A percentile compares a stretch with the other conserved stretches of the same genome.
These are phyloP conservation scores for Podaxis sp. DNA, from an alignment of 768 basidiomycete species.

Conservation along the genomic window DNA sequence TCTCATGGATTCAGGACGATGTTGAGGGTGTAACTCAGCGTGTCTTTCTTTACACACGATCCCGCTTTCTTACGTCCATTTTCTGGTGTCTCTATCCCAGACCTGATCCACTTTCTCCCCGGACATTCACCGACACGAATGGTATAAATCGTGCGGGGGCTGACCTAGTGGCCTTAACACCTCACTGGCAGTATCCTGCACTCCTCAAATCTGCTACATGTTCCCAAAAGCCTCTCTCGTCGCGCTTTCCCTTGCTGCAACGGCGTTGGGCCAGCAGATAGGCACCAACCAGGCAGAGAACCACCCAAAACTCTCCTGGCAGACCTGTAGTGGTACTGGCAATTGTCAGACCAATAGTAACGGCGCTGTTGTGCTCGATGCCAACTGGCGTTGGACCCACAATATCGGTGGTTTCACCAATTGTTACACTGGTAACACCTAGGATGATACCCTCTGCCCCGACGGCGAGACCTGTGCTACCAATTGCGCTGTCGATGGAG, in stretches of 20 bases:
- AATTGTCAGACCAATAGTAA: slow-evolving; percentile 32
- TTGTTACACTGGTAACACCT: slow-evolving; percentile 53
- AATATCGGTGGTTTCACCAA: slow-evolving; percentile 34
- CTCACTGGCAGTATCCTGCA: background rate
- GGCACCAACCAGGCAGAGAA: slow-evolving; percentile 44
- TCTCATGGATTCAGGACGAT: slow-evolving; percentile 1
- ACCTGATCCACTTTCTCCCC: background rate
- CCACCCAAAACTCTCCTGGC: slow-evolving; percentile 42
- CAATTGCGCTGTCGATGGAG: slow-evolving; percentile 44
- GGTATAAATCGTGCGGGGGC: slow-evolving; percentile 1
- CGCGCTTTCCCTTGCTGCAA: slow-evolving; percentile 22
- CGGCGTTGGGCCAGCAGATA: slow-evolving; percentile 41
- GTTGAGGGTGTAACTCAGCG: background rate
- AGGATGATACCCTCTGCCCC: slow-evolving; percentile 52
- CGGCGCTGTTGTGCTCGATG: slow-evolving; percentile 36
- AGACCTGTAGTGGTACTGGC: slow-evolving; percentile 39
- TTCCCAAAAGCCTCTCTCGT: slow-evolving; percentile 7
- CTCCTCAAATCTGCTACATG: background rate
- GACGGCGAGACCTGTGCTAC: slow-evolving; percentile 45
- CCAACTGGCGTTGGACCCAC: slow-evolving; percentile 54
- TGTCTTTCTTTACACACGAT: slow-evolving; percentile 2
- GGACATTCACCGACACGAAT: slow-evolving; percentile 10
- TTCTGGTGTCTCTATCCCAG: slow-evolving; percentile 5
- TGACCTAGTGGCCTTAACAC: background rate
- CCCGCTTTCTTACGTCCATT: slow-evolving; percentile 5